phyloP scores from a whole-genome alignment of 2,329 filamentous ascomycete genomes.

The Cryphonectria nitschkei region DNA sequence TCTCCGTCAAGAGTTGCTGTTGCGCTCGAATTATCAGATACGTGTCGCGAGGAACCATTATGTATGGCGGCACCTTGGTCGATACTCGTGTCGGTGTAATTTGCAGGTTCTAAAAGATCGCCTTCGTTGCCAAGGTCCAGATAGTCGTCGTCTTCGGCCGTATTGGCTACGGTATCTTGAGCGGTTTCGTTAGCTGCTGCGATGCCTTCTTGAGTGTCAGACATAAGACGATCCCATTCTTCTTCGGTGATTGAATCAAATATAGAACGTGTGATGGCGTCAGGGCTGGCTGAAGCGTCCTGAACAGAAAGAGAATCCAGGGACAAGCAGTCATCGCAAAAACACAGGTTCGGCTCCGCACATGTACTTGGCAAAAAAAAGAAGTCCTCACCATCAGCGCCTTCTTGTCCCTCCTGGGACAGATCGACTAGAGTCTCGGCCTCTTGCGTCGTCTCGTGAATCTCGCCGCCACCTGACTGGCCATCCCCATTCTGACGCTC shows the following conservation, averaged over 20 bases:
- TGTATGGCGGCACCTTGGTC: constrained; percentile 12
- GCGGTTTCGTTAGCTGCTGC: constrained; percentile 17
- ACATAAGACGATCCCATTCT: constrained; percentile 7
- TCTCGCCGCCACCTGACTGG: not conserved
- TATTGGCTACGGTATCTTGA: constrained; percentile 17
- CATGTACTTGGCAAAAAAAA: constrained; percentile 16
- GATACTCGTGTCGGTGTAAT: constrained; percentile 1
- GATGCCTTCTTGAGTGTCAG: not conserved
- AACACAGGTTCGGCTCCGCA: constrained; percentile 12
- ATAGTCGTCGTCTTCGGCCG: constrained; percentile 30
- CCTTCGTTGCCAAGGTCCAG: constrained; percentile 23
- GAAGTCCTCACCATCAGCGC: constrained; percentile 25
- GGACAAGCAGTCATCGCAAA: constrained; percentile 18
- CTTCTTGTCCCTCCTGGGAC: constrained; percentile 15
- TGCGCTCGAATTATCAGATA: constrained; percentile 35
- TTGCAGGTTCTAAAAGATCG: constrained; percentile 9
- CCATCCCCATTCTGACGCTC: not conserved
- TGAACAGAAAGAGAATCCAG: not conserved
- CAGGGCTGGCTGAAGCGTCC: not conserved
- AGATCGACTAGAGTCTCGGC: constrained; percentile 9
- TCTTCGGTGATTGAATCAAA: constrained; percentile 5
- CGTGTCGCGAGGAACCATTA: constrained; percentile 6
- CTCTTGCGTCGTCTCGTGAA: not conserved
- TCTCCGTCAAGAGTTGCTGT: constrained; percentile 42
- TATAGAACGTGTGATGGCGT: not conserved